Conservation (phyloP, 768 basidiomycete genomes). For the Rhodosporidiobolus sp. region DNA sequence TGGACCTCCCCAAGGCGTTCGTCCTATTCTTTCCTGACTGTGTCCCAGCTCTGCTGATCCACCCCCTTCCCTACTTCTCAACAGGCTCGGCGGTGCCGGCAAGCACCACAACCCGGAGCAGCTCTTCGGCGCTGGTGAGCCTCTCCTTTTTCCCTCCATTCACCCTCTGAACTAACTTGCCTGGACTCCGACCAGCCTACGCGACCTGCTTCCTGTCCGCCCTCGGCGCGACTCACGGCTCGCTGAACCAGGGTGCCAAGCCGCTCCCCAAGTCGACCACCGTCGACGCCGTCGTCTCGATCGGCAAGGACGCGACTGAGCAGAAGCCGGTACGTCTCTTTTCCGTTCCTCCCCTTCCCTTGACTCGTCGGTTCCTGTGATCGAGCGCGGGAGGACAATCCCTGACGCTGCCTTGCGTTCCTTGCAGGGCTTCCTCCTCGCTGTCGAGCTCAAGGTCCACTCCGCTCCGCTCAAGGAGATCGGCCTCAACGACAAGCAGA, state of each 20-base stretch:
- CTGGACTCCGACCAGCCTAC: slow-evolving; percentile 14
- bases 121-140: slow-evolving; percentile 38
- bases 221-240: slow-evolving; percentile 34
- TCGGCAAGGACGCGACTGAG: slow-evolving; percentile 39
- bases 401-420: too few relatives aligned
- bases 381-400: not conserved
- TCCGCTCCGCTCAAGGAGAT: slow-evolving; percentile 32
- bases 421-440: slow-evolving; percentile 39
- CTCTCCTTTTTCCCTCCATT: too few relatives aligned
- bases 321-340: slow-evolving; percentile 10
- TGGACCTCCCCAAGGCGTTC: slow-evolving; percentile 25
- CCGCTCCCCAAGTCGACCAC: slow-evolving; percentile 33
- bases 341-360: too few relatives aligned
- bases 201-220: slow-evolving; percentile 41
- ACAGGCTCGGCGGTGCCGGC: slow-evolving; percentile 29
- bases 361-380: not conserved
- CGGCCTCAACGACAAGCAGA: slow-evolving; percentile 29
- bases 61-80: not conserved
- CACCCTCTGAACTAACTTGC: not conserved
- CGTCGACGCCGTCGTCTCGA: slow-evolving; percentile 33
- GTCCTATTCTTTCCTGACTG: not conserved
- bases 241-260: slow-evolving; percentile 33
- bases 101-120: slow-evolving; percentile 41
- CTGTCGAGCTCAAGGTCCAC: slow-evolving; percentile 39
- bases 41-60: not conserved